Evolutionary conservation across 2,329 filamentous ascomycete species (phyloP).

Genomic region (Sporothrix brasiliensis): DNA sequence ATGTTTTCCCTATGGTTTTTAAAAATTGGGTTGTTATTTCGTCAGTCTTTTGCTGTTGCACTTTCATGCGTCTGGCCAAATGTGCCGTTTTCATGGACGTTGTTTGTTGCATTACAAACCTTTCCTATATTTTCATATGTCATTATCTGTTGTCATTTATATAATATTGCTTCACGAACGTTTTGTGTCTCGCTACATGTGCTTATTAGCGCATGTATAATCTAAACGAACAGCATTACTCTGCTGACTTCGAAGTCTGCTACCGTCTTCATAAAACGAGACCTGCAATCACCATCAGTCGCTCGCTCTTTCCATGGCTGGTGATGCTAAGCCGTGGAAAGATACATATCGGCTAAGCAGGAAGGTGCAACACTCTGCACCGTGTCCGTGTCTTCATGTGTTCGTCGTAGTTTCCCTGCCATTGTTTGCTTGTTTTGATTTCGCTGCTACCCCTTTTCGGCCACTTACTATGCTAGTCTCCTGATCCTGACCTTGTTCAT

Average conservation of each 20-base stretch:
- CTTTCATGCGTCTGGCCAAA: not conserved
- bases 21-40: conserved; percentile 27
- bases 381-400: not conserved
- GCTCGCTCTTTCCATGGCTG: not conserved
- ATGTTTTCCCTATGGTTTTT: conserved; percentile 26
- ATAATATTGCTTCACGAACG: not conserved
- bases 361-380: not conserved
- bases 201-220: not conserved
- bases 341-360: not conserved
- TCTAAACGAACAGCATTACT: not conserved
- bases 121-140: conserved; percentile 10
- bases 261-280: not conserved
- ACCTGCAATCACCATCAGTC: not conserved
- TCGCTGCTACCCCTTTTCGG: too few relatives aligned
- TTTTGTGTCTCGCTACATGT: not conserved
- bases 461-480: not conserved
- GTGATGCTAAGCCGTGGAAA: too few relatives aligned
- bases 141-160: not conserved
- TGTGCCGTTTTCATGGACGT: conserved; percentile 7
- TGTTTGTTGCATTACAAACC: not conserved
- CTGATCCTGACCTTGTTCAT: not conserved
- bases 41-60: not conserved
- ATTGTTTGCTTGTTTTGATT: conserved; percentile 5
- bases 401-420: not conserved
- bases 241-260: not conserved